Conservation (phyloP, 2,329 filamentous ascomycete species). For the Endocalyx cinctus region DNA sequence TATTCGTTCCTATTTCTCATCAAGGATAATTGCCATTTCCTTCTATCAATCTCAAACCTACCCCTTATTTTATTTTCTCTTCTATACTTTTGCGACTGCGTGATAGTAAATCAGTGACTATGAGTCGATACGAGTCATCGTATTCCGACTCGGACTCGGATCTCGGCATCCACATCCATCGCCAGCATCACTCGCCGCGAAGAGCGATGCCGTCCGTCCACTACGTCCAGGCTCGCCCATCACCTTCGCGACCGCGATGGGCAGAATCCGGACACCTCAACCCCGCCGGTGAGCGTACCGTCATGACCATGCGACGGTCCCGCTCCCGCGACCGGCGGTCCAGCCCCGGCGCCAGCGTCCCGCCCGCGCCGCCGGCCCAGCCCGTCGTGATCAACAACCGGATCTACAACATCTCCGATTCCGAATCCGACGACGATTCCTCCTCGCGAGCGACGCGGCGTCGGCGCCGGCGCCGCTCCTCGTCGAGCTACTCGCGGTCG, state of each 20-base stretch:
- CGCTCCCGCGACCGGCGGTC: constrained; percentile 43
- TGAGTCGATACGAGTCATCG: constrained; percentile 26
- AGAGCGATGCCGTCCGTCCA: constrained; percentile 31
- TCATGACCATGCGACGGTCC: constrained; percentile 39
- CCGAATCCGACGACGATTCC: constrained; percentile 38
- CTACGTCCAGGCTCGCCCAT: constrained; percentile 39
- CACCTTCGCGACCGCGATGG: constrained; percentile 32
- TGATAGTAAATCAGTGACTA: too few relatives aligned
- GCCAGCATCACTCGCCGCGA: constrained; percentile 34
- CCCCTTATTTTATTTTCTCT: too few relatives aligned
- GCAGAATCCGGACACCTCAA: too few relatives aligned
- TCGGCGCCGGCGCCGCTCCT: constrained; percentile 29
- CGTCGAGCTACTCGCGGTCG: constrained; percentile 22
- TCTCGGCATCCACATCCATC: constrained; percentile 45
- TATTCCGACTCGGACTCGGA: constrained; percentile 53
- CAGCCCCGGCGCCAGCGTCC: constrained; percentile 26
- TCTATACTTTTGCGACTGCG: too few relatives aligned
- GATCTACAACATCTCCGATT: constrained; percentile 41
- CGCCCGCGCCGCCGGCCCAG: constrained; percentile 24
- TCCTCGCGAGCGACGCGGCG: constrained; percentile 24
- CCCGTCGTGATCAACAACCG: constrained; percentile 57
- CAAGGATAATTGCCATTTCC: too few relatives aligned
- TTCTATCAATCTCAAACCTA: too few relatives aligned
- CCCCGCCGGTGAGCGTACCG: constrained; percentile 42
- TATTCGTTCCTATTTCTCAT: too few relatives aligned